Conservation (phyloP, 2,329 filamentous ascomycete genomes). For the Pestalotiopsis sp. region DNA sequence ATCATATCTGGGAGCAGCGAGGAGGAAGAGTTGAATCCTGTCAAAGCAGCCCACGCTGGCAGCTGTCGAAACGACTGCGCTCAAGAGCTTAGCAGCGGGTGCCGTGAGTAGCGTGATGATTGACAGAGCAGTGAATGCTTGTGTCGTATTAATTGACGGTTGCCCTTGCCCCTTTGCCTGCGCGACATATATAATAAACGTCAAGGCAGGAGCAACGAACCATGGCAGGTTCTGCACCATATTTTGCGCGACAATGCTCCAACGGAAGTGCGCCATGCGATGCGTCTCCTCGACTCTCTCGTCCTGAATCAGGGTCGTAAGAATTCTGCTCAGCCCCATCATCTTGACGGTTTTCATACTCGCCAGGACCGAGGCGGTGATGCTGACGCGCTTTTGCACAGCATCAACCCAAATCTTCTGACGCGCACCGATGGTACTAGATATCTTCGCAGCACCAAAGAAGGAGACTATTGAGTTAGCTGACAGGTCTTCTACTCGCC, state of each 20-base stretch:
- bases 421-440: constrained; percentile 23
- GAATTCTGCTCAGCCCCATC: constrained; percentile 34
- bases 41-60: constrained; percentile 42
- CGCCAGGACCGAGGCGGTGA: constrained; percentile 36
- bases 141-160: constrained; percentile 23
- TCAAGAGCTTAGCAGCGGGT: constrained; percentile 23
- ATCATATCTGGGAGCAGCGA: constrained; percentile 19
- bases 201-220: constrained; percentile 27
- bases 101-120: constrained; percentile 40
- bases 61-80: constrained; percentile 39
- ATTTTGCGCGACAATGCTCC: constrained; percentile 35
- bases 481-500: background rate
- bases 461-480: constrained; percentile 16
- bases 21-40: constrained; percentile 41
- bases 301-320: constrained; percentile 31
- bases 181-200: constrained; percentile 31
- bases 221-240: constrained; percentile 25
- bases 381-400: constrained; percentile 34
- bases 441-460: constrained; percentile 22
- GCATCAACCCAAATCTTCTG: constrained; percentile 39
- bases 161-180: background rate
- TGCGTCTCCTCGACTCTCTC: constrained; percentile 38
- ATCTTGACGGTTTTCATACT: constrained; percentile 46
- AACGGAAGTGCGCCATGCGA: constrained; percentile 36
- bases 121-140: constrained; percentile 43